These are phyloP conservation scores for Acanthamoeba lenticulata DNA, from an alignment of 208 protist species.

Conservation along the genomic window DNA sequence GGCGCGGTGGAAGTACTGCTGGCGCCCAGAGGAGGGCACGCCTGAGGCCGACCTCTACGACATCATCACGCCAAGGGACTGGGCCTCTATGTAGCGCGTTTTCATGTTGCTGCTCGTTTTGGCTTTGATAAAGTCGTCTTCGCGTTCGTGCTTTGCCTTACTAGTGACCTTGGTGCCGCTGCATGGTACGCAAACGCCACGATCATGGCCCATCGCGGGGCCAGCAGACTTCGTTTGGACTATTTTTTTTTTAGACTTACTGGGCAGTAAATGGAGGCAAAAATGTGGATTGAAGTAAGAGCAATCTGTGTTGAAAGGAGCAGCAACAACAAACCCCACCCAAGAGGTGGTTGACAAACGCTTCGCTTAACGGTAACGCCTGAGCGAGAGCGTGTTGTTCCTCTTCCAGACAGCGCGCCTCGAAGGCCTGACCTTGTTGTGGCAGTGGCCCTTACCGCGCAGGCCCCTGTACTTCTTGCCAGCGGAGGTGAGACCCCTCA, in stretches of 20 bases:
- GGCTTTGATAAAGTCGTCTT: no score
- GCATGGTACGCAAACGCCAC: no score
- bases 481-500: conserved; percentile 98
- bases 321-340: neutral
- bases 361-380: conserved; percentile 92
- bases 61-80: conserved; percentile 45
- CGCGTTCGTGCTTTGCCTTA: no score
- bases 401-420: conserved; percentile 97
- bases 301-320: neutral
- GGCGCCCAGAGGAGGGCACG: conserved; percentile 67
- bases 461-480: conserved; percentile 97
- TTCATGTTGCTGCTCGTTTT: no score
- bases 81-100: conserved; percentile 32
- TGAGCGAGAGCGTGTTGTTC: conserved; percentile 96
- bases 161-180: no score
- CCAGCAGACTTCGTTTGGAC: no score
- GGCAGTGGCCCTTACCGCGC: conserved; percentile 94
- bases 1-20: conserved; percentile 77
- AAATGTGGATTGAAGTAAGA: neutral
- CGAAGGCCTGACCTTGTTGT: conserved; percentile 95
- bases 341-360: neutral
- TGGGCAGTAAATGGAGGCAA: no score
- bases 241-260: no score
- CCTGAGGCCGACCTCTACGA: conserved; percentile 70
- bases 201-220: no score